Percentiles rank a stretch among this genome's conserved stretches.
These are phyloP conservation scores for Tylopilus intermedius DNA, from an alignment of 768 basidiomycete species.

Conservation along the genomic window DNA sequence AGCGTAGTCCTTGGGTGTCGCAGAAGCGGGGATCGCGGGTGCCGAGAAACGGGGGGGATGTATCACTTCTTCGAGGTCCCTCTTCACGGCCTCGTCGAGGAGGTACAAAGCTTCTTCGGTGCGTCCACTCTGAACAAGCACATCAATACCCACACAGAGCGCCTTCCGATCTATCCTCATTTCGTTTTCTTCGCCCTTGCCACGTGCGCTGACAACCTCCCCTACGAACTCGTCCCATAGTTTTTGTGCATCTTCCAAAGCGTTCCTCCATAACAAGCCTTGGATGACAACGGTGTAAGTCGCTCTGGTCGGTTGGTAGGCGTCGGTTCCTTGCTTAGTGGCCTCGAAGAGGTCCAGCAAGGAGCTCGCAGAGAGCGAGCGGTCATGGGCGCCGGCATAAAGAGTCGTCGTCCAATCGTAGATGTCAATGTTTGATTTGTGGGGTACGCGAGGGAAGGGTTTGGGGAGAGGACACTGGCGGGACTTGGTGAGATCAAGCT, in stretches of 20 bases:
- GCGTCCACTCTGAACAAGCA: slow-evolving; percentile 40
- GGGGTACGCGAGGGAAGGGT: neutral
- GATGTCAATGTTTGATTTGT: slow-evolving; percentile 34
- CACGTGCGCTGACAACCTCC: slow-evolving; percentile 7
- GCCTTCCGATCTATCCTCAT: slow-evolving; percentile 41
- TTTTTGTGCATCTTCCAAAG: slow-evolving; percentile 35
- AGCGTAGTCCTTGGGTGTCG: neutral
- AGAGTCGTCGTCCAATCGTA: slow-evolving; percentile 47
- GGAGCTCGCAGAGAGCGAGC: slow-evolving; percentile 22
- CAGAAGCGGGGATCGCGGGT: neutral
- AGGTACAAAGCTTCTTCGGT: slow-evolving; percentile 46
- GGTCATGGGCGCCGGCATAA: slow-evolving; percentile 41
- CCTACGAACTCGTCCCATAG: slow-evolving; percentile 40
- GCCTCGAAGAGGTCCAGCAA: slow-evolving; percentile 38
- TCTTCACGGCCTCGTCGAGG: slow-evolving; percentile 39
- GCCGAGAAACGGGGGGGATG: neutral
- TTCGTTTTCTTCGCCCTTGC: neutral
- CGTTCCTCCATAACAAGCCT: slow-evolving; percentile 44
- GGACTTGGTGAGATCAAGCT: slow-evolving; percentile 19
- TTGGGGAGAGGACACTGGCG: slow-evolving; percentile 1
- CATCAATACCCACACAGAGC: slow-evolving; percentile 47
- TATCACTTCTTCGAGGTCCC: slow-evolving; percentile 11
- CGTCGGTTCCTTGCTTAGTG: slow-evolving; percentile 21
- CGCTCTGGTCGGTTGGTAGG: slow-evolving; percentile 38
- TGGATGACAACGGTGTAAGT: slow-evolving; percentile 54